phyloP scores from a whole-genome alignment of 805 yeast genomes.

The Lipomyces yamadae region DNA sequence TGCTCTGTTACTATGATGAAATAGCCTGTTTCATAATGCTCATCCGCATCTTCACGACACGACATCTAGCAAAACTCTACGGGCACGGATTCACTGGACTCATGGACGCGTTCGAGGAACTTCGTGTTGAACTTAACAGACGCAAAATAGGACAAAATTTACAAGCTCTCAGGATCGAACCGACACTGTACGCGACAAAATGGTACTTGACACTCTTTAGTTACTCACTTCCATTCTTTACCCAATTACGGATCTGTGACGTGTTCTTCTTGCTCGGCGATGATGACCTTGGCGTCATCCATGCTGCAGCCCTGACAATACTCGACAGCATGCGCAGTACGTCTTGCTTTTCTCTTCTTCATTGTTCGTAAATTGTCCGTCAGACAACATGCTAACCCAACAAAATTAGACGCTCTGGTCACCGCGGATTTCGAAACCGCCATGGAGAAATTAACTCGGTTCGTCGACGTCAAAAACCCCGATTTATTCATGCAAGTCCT shows the following conservation, averaged over 20 bases:
- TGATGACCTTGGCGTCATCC: constrained; percentile 20
- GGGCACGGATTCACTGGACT: constrained; percentile 32
- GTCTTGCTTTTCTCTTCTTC: background rate
- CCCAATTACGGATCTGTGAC: constrained; percentile 38
- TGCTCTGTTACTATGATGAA: constrained; percentile 44
- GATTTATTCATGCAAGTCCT: constrained; percentile 33
- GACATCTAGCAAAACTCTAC: constrained; percentile 28
- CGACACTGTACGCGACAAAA: constrained; percentile 36
- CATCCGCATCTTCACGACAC: constrained; percentile 21
- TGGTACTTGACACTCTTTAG: constrained; percentile 38
- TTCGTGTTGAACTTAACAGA: constrained; percentile 8
- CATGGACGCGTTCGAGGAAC: constrained; percentile 26
- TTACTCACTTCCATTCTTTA: constrained; percentile 34
- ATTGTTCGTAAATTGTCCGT: background rate
- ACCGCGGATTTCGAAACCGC: constrained; percentile 29
- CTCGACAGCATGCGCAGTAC: constrained; percentile 20
- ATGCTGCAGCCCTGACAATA: constrained; percentile 35
- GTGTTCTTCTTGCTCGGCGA: constrained; percentile 30
- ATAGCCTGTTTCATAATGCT: constrained; percentile 32
- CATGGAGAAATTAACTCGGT: constrained; percentile 20
- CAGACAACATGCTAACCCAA: too few relatives aligned
- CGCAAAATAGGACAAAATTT: constrained; percentile 21
- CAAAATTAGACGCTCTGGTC: background rate
- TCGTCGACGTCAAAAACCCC: constrained; percentile 17
- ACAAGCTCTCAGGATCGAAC: constrained; percentile 26